phyloP scores from a whole-genome alignment of 345 rosid genomes.

The Bretschneidera sinensis region DNA sequence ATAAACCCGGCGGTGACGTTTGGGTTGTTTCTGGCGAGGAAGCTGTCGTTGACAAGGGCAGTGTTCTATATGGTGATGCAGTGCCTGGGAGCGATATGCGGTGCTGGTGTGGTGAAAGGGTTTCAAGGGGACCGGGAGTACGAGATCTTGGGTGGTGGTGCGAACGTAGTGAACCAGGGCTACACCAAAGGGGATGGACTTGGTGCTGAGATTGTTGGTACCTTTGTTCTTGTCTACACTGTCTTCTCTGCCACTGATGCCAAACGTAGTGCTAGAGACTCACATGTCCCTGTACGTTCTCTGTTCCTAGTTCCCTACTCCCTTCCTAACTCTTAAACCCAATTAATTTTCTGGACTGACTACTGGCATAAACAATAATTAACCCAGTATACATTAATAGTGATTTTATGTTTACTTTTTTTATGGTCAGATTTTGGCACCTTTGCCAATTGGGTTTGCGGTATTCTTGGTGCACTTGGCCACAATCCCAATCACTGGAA shows the following conservation, averaged over 20 bases:
- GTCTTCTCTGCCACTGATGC: slow-evolving; percentile 62
- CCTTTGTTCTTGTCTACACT: slow-evolving; percentile 44
- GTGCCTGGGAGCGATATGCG: slow-evolving; percentile 52
- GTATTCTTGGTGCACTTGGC: slow-evolving; percentile 72
- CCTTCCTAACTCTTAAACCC: too few relatives aligned
- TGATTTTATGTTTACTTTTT: too few relatives aligned
- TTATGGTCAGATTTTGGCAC: slow-evolving; percentile 51
- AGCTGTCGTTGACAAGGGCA: slow-evolving; percentile 47
- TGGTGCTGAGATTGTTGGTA: slow-evolving; percentile 44
- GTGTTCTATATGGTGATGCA: slow-evolving; percentile 48
- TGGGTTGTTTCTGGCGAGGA: slow-evolving; percentile 47
- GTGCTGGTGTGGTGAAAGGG: slow-evolving; percentile 52
- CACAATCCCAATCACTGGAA: slow-evolving; percentile 62
- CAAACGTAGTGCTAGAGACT: slow-evolving; percentile 53
- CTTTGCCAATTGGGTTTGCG: slow-evolving; percentile 62
- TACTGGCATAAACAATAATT: too few relatives aligned
- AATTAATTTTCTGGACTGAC: too few relatives aligned
- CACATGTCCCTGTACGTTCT: slow-evolving; percentile 50
- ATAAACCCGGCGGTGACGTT: slow-evolving; percentile 47
- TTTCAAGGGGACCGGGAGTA: slow-evolving; percentile 23
- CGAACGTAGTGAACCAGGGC: slow-evolving; percentile 30
- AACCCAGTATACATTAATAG: too few relatives aligned
- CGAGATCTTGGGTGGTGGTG: slow-evolving; percentile 30
- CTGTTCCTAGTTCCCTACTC: too few relatives aligned
- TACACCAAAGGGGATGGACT: slow-evolving; percentile 49